Evolutionary conservation across 2,329 filamentous ascomycete genomes (phyloP).

Genomic region (Phialophora tarda): DNA sequence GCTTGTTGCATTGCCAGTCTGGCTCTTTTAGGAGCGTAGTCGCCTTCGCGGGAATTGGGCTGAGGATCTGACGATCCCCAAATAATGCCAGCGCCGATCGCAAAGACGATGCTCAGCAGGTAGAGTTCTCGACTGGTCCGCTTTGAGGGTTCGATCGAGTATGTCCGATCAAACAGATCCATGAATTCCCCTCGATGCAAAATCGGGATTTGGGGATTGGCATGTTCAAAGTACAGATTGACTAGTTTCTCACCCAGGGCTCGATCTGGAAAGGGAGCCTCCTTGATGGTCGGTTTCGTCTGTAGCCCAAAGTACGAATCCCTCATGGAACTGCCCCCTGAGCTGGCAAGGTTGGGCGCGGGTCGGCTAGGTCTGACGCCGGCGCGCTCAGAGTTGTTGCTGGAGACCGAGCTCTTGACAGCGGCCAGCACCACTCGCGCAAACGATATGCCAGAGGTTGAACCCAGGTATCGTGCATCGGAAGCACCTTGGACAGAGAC

Average conservation of each 20-base stretch:
- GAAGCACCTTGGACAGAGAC: constrained; percentile 77
- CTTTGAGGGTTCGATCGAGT: constrained; percentile 68
- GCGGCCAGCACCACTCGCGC: constrained; percentile 92
- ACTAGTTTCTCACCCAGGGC: constrained; percentile 75
- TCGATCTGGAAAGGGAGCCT: constrained; percentile 80
- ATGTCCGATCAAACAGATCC: constrained; percentile 82
- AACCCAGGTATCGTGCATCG: constrained; percentile 80
- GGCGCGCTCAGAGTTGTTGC: constrained; percentile 66
- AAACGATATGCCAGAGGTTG: constrained; percentile 90
- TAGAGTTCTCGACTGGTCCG: constrained; percentile 84
- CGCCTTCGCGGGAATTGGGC: constrained; percentile 41
- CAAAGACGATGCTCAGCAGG: constrained; percentile 94
- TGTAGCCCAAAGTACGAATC: constrained; percentile 98
- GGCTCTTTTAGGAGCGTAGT: constrained; percentile 52
- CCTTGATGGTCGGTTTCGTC: constrained; percentile 83
- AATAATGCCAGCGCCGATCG: constrained; percentile 92
- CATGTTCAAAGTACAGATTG: constrained; percentile 90
- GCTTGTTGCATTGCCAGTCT: constrained; percentile 65
- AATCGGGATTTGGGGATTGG: constrained; percentile 94
- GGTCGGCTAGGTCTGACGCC: constrained; percentile 65
- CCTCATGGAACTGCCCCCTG: constrained; percentile 78
- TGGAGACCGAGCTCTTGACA: constrained; percentile 74
- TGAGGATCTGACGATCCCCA: constrained; percentile 52
- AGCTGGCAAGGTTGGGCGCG: constrained; percentile 56
- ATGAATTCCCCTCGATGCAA: constrained; percentile 89